phyloP scores from a whole-genome alignment of 73 alveolate species.

The Tetrahymena borealis region DNA sequence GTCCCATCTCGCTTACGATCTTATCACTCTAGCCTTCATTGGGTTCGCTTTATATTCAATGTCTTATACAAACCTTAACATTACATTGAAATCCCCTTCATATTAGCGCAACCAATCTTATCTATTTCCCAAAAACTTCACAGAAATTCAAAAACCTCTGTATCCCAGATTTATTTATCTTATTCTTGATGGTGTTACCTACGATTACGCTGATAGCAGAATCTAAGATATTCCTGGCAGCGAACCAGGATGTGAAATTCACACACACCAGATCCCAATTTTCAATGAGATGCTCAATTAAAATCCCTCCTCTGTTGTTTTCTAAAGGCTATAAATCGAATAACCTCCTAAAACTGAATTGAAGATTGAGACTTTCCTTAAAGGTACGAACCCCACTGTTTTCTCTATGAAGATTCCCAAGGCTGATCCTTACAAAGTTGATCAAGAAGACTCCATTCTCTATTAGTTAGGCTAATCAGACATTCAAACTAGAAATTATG shows the following conservation, averaged over 20 bases:
- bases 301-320: background rate
- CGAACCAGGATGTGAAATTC: background rate
- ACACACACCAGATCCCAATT: background rate
- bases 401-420: background rate
- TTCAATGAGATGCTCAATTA: background rate
- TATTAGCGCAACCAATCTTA: background rate
- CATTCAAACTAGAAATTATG: background rate
- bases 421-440: background rate
- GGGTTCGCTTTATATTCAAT: no score
- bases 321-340: background rate
- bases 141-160: background rate
- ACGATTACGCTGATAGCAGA: background rate
- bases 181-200: background rate
- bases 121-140: background rate
- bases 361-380: background rate
- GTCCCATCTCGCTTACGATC: no score
- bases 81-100: background rate
- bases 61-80: background rate
- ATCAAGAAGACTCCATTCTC: background rate
- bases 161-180: background rate
- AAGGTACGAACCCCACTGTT: background rate
- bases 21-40: no score
- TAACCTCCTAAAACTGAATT: background rate
- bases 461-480: background rate
- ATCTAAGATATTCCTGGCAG: background rate